Evolutionary conservation across 768 basidiomycete genomes (phyloP), one percentile per base, ranked within the genome.

Genomic region (Clitopilus passeckerianus): DNA sequence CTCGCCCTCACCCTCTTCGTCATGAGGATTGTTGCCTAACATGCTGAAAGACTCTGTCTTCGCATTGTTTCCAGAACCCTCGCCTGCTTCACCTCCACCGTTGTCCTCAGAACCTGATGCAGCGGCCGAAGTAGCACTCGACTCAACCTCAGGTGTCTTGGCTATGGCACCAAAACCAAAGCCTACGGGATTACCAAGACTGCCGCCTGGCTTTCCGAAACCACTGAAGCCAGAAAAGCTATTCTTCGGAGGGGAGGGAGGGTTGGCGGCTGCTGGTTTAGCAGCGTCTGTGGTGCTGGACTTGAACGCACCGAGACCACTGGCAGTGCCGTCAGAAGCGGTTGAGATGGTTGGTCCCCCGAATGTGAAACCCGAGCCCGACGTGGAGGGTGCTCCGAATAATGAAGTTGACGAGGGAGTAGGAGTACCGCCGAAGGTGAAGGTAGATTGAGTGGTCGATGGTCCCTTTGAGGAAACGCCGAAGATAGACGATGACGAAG

Each of bases 1-100:
- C 72, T 93, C 91, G 27, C 91, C 91, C 65, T 86, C 86, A 10
- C 91, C 90, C 60, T 90, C 89, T 57, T 76, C 76, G 63, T 90
- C 89, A 61, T 87, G 84, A n/a, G 73, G 72, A 57, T 73, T 71
- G n/a, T 59, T 69, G 10, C 58, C 57, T 14, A 64, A 55, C n/a
- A 68, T 33, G 30, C 60, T 72, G 33, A 54, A 53, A 10, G 46
- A 23, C 43, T 82, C 81, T 1, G 83, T 82, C 60, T 72, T 71
- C 7, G 71, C 70, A 57, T 62, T 68, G 54, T 67, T 68, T 52
- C 65, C 69, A 30, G 61, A 59, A 15, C 58, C 66, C 34, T 68
- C 65, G 4, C 64, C 70, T 6, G 66, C 66, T 37, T 62, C 63
- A 44, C 44, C 63, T 61, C 59, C 58, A 59, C 27, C 27, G 27